Evolutionary conservation across 305 asterid species (phyloP).

Genomic region (Fraxinus albicans): DNA sequence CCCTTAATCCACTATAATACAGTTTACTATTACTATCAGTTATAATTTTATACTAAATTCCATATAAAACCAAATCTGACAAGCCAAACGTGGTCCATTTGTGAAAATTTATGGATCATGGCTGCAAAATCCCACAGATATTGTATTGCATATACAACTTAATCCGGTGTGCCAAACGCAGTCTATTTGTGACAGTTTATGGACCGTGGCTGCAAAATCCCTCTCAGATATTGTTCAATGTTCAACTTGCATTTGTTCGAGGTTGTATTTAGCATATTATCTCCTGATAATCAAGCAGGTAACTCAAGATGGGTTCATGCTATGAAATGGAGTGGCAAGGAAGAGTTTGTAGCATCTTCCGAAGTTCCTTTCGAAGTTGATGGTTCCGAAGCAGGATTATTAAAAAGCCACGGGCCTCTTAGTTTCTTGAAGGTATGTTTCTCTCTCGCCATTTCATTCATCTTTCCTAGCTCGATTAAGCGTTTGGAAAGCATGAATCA

Average conservation of each 20-base stretch:
- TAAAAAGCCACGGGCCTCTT: conserved; percentile 78
- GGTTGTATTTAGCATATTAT: not conserved
- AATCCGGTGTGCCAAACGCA: not conserved
- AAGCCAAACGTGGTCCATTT: not conserved
- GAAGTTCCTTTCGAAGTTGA: conserved; percentile 72
- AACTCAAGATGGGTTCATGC: conserved; percentile 99
- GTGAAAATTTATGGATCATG: not conserved
- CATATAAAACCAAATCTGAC: not conserved
- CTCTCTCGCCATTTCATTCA: not conserved
- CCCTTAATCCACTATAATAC: not conserved
- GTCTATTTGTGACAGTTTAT: not conserved
- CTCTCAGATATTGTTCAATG: not conserved
- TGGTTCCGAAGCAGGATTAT: conserved; percentile 73
- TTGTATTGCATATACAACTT: not conserved
- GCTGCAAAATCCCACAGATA: not conserved
- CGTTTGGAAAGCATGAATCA: not conserved
- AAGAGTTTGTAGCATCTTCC: conserved; percentile 58
- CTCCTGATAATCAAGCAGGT: conserved; percentile 42
- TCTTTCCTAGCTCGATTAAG: conserved; percentile 1
- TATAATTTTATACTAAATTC: not conserved
- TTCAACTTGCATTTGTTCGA: not conserved
- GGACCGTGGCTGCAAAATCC: not conserved
- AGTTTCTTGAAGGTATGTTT: conserved; percentile 79
- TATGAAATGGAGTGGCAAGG: conserved; percentile 90
- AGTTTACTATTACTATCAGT: not conserved